These are phyloP conservation scores for Pterocarpus macrocarpus DNA, from an alignment of 306 rosid species.

Conservation along the genomic window DNA sequence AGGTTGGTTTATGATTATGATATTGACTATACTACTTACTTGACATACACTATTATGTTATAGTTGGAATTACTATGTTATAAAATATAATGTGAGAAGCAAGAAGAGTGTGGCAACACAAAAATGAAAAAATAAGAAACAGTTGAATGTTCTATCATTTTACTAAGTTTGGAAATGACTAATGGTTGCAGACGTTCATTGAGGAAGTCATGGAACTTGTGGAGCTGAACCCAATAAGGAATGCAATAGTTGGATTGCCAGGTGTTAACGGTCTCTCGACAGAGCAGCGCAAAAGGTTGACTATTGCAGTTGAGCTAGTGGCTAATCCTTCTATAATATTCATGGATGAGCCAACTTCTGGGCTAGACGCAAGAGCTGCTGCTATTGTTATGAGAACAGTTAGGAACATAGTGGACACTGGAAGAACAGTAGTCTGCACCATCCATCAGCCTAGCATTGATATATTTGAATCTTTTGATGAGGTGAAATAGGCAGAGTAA, in stretches of 20 bases:
- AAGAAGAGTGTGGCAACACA: neutral
- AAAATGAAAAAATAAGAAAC: neutral
- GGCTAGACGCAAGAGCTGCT: constrained; percentile 71
- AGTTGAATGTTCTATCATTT: neutral
- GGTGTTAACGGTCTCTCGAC: constrained; percentile 63
- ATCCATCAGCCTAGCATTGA: constrained; percentile 71
- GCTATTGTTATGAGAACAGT: constrained; percentile 63
- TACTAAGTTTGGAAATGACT: constrained; percentile 27
- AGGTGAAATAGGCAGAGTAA: constrained; percentile 46
- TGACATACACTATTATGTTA: too few relatives aligned
- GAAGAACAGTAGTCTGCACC: constrained; percentile 71
- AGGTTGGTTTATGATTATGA: constrained; percentile 46
- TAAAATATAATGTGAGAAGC: neutral
- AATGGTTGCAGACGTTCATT: constrained; percentile 60
- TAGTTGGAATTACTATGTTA: neutral
- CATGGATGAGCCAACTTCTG: constrained; percentile 76
- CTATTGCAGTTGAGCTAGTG: constrained; percentile 68
- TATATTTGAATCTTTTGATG: constrained; percentile 70
- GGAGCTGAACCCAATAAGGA: constrained; percentile 60
- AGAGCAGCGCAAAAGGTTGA: constrained; percentile 67
- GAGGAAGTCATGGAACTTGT: constrained; percentile 70
- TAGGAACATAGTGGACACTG: constrained; percentile 64
- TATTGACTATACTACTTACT: too few relatives aligned
- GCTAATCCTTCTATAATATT: constrained; percentile 70
- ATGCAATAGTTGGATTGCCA: constrained; percentile 66